Percentiles rank a stretch among this genome's conserved stretches.
phyloP scores from a whole-genome alignment of 2,329 filamentous ascomycete species.

The Geoglossum cookeanum region DNA sequence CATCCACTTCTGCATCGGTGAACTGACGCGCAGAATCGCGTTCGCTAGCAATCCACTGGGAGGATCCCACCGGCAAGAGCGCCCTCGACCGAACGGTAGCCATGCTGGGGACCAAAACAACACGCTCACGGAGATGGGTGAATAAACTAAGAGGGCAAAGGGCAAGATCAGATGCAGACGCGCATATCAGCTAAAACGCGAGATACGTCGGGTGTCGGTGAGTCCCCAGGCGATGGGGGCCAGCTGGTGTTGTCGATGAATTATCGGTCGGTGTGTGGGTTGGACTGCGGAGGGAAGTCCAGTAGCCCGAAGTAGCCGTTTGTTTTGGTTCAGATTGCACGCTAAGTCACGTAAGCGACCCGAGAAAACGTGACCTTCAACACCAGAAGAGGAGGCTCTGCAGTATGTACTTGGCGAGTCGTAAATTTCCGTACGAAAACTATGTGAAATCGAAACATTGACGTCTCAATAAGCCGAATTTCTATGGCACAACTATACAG shows the following conservation, averaged over 20 bases:
- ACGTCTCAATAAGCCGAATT: too few species aligned
- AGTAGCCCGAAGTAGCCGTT: background rate
- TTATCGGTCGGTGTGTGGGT: background rate
- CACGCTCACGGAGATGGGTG: background rate
- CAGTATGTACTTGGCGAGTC: too few species aligned
- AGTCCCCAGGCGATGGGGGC: background rate
- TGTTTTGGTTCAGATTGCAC: constrained; percentile 4
- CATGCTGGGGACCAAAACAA: constrained; percentile 4
- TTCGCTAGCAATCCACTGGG: constrained; percentile 73
- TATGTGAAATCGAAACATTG: too few species aligned
- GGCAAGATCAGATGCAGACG: background rate
- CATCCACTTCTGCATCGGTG: constrained; percentile 65
- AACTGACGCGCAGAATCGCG: constrained; percentile 59
- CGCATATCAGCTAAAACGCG: background rate
- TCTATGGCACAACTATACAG: too few species aligned
- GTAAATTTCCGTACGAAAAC: too few species aligned
- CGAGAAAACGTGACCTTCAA: background rate
- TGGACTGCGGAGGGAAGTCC: background rate
- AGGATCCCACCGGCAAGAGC: constrained; percentile 56
- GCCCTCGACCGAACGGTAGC: constrained; percentile 19
- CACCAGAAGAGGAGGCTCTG: background rate
- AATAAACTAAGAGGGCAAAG: too few species aligned
- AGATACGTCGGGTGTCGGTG: too few species aligned
- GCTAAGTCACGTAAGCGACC: background rate
- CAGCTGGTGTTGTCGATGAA: background rate